Conservation (phyloP, 2,329 filamentous ascomycete genomes). For the Monosporascus sp. region DNA sequence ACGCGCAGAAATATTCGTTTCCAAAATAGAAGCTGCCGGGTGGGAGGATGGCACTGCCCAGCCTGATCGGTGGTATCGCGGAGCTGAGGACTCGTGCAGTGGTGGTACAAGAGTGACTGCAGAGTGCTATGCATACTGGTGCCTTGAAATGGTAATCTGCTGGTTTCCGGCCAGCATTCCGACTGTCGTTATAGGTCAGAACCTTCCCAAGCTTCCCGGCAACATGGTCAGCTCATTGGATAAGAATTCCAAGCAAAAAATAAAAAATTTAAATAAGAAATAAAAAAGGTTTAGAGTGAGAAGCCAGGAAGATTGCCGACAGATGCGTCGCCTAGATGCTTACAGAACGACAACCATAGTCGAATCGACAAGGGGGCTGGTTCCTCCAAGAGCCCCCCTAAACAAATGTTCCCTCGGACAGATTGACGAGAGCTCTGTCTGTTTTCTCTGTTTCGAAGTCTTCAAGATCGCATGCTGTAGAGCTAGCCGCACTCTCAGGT, state of each 20-base stretch:
- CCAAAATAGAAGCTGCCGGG: neutral
- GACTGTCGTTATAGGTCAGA: neutral
- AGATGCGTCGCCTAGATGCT: neutral
- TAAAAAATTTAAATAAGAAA: neutral
- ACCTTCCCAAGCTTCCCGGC: neutral
- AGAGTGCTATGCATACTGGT: no score
- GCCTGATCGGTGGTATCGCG: neutral
- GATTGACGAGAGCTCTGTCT: no score
- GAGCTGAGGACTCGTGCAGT: neutral
- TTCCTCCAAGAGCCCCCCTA: no score
- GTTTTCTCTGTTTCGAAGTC: no score
- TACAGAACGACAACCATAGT: neutral
- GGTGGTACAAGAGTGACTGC: neutral
- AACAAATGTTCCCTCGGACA: no score
- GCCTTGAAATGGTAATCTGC: no score
- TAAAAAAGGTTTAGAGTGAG: neutral
- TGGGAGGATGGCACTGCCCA: neutral
- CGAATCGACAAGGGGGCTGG: no score
- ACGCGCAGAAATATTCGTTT: neutral
- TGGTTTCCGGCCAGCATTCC: no score
- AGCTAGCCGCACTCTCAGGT: no score
- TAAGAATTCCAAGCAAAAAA: neutral
- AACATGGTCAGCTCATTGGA: neutral
- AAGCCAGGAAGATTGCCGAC: neutral
- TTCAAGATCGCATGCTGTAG: no score